Base-by-base conservation (phyloP, 2,329 filamentous ascomycete species). In the Coniochaeta sp. region DNA sequence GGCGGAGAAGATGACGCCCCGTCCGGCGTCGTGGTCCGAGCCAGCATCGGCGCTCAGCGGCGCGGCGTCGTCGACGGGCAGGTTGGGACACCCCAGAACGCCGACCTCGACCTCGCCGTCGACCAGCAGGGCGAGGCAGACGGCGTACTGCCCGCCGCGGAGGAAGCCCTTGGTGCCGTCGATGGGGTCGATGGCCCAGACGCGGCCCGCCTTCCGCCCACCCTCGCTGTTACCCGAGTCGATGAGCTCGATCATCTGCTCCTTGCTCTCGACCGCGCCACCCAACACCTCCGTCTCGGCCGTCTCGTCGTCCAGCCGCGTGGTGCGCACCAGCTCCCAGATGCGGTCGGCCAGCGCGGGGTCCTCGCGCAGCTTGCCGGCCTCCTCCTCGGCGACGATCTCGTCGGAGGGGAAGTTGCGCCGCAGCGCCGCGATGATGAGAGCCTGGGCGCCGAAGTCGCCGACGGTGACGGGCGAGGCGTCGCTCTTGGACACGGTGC, bases 131-230 rank as follows among this genome's bases (percentile, higher is more conserved):
- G 85, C 95, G 5, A 99, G 83, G 72, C 93, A 97, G 59, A 99
- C 92, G 59, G 95, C 96, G 72, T 99, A 99, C 78, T 99, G 95
- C 42, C 93, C 96, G 58, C 95, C 95, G 63, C 96, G 86, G 62
- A 99, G 80, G 79, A 99, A 99, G 32, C 95, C 96, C 78, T 97
- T 96, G 59, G 95, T 99, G 65, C 95, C 95, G 74, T 99, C 95
- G 64, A 99, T 97, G 62, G 95, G 95, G 75, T 99, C 95, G 60
- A 99, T 87, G 44, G 93, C 90, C 95, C 95, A 99, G 74, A 98
- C 91, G 66, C 95, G 83, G n/a, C 63, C 91, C 92, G 65, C 79
- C 81, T 62, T n/a, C n/a, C 77, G 74, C 30, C 91, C 91, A 62
- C 91, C 91, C 60, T 83, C 76, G 74, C 87, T 90, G 71, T 83